These are phyloP conservation scores for Blastobotrys peoriensis DNA, from an alignment of 805 yeast genomes.

Conservation along the genomic window DNA sequence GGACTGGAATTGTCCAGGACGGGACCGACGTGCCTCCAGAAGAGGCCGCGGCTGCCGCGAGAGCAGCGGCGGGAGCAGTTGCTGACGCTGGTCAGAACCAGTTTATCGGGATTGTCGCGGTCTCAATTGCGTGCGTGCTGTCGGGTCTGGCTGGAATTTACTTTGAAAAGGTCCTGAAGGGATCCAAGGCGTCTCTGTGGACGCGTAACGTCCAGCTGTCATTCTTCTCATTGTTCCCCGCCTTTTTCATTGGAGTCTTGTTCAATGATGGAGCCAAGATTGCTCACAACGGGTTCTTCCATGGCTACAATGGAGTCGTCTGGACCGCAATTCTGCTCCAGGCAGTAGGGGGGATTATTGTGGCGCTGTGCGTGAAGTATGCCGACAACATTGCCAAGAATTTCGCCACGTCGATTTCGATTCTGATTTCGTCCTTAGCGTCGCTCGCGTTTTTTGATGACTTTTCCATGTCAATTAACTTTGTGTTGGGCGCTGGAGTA, in stretches of 20 bases:
- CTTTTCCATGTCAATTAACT: conserved; percentile 26
- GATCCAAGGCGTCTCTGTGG: conserved; percentile 33
- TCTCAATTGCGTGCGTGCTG: conserved; percentile 31
- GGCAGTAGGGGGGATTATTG: conserved; percentile 36
- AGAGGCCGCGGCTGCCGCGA: neutral
- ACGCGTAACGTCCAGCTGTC: conserved; percentile 35
- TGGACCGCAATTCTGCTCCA: conserved; percentile 33
- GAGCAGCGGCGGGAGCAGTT: neutral
- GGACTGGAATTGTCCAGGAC: neutral
- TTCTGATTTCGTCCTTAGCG: conserved; percentile 32
- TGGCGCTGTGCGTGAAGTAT: conserved; percentile 36
- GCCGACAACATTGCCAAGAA: conserved; percentile 38
- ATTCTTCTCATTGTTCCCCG: conserved; percentile 35
- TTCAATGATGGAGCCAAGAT: conserved; percentile 31
- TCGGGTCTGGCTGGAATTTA: conserved; percentile 38
- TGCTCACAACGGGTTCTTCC: conserved; percentile 31
- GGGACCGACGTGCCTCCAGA: neutral
- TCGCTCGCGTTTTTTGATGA: conserved; percentile 31
- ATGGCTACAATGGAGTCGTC: conserved; percentile 33
- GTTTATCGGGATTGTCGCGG: conserved; percentile 32
- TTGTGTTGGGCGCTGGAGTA: conserved; percentile 29
- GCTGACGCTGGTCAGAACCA: conserved; percentile 18
- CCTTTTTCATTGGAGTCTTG: conserved; percentile 30
- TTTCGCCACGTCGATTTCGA: conserved; percentile 36
- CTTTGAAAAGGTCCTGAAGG: conserved; percentile 36